These are phyloP conservation scores for Ceratobasidium sp. DNA, from an alignment of 1,284 basidiomycete genomes.

Conservation along the genomic window DNA sequence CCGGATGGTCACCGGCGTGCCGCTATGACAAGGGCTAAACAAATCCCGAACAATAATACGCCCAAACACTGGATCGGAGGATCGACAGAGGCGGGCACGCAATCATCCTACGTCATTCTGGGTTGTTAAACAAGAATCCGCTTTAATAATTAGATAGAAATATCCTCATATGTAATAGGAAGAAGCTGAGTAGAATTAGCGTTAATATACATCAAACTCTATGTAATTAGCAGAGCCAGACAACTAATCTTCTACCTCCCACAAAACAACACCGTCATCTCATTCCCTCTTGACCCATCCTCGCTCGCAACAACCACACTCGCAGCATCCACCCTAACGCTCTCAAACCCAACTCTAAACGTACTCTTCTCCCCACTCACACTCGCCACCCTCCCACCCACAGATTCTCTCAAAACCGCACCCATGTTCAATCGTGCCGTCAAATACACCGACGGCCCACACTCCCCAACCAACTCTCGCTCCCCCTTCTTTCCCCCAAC, in stretches of 20 bases:
- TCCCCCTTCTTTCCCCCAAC: neutral
- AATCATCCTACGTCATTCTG: constrained; percentile 6
- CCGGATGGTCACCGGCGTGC: neutral
- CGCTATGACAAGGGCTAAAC: constrained; percentile 4
- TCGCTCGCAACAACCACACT: constrained; percentile 31
- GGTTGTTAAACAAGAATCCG: neutral
- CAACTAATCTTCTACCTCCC: neutral
- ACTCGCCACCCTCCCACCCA: neutral
- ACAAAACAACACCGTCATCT: constrained; percentile 32
- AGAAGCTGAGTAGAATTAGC: constrained; percentile 3
- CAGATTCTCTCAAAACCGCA: neutral
- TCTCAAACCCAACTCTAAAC: constrained; percentile 17
- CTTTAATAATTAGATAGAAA: too few relatives aligned
- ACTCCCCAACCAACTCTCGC: constrained; percentile 10
- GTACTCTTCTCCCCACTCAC: neutral
- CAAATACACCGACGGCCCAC: constrained; percentile 6
- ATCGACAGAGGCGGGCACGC: neutral
- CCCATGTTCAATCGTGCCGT: neutral
- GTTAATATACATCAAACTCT: constrained; percentile 14
- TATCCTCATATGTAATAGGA: neutral
- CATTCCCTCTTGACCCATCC: constrained; percentile 11
- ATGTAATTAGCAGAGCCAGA: too few relatives aligned
- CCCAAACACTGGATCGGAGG: constrained; percentile 27
- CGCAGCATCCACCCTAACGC: constrained; percentile 25
- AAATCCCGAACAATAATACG: constrained; percentile 25